Percentiles rank a stretch among this genome's conserved stretches.
Conservation (phyloP, 2,329 filamentous ascomycete species). For the Diplodia seriata region DNA sequence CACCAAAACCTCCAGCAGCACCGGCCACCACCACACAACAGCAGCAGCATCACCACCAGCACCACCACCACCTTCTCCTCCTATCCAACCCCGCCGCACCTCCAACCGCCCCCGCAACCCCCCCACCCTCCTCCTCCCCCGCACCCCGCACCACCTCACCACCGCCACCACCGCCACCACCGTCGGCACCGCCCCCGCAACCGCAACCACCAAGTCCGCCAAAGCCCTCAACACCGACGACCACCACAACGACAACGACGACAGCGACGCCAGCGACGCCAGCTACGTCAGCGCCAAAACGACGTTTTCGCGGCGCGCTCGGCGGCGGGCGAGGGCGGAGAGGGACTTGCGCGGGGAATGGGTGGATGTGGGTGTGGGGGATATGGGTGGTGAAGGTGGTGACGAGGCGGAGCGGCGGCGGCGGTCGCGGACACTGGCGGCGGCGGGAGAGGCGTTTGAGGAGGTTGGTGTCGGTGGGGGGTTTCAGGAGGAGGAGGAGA, state of each 20-base stretch:
- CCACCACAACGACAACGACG: too few species aligned
- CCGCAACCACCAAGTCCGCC: too few species aligned
- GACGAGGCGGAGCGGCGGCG: not conserved
- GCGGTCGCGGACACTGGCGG: too few species aligned
- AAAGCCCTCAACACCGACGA: too few species aligned
- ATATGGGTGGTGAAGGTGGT: not conserved
- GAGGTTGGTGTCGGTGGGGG: slow-evolving; percentile 37
- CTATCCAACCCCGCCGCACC: not conserved
- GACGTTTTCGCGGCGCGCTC: slow-evolving; percentile 33
- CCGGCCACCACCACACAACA: too few species aligned
- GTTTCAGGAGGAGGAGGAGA: not conserved
- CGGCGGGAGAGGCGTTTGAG: slow-evolving; percentile 34
- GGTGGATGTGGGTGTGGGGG: slow-evolving; percentile 37
- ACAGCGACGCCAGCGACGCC: not conserved
- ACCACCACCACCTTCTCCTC: too few species aligned
- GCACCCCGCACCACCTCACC: not conserved
- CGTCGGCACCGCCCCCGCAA: too few species aligned
- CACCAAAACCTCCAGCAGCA: too few species aligned
- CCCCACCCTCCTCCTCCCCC: not conserved
- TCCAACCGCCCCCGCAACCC: not conserved
- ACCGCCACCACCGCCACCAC: too few species aligned
- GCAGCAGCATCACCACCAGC: too few species aligned
- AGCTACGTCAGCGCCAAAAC: slow-evolving; percentile 8
- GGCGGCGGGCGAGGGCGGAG: slow-evolving; percentile 45
- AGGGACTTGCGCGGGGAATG: slow-evolving; percentile 41